These are phyloP conservation scores for Penicillium polonicum DNA, from an alignment of 2,329 filamentous ascomycete species.

Conservation along the genomic window DNA sequence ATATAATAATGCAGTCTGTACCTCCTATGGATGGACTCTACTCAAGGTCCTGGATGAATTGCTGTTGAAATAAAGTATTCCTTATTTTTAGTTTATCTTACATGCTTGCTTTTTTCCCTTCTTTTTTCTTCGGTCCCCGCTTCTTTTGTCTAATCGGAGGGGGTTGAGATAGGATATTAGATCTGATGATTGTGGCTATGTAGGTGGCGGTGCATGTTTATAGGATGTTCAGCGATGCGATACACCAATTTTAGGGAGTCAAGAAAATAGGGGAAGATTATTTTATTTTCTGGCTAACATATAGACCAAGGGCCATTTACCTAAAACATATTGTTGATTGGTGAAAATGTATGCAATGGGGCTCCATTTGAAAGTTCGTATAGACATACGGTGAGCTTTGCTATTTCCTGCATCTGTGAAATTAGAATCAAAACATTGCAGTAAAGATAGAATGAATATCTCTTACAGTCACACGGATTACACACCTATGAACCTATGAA, in stretches of 20 bases:
- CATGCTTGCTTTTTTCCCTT: background rate
- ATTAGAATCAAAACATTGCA: background rate
- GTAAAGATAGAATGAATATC: background rate
- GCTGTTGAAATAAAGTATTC: constrained; percentile 22
- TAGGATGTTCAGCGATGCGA: background rate
- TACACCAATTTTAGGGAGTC: too few species aligned
- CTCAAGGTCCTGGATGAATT: background rate
- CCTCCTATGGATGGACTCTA: background rate
- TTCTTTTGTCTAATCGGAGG: background rate
- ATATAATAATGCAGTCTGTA: background rate
- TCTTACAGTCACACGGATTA: background rate
- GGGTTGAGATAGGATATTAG: background rate
- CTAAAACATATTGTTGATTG: background rate
- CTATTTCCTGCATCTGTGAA: background rate
- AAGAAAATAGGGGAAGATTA: background rate
- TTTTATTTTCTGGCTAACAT: background rate
- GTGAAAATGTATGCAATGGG: background rate
- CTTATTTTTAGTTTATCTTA: background rate
- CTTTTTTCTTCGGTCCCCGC: background rate
- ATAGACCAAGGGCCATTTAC: background rate
- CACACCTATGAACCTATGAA: background rate
- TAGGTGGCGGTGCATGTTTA: background rate
- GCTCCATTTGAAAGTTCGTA: background rate
- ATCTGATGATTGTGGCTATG: background rate
- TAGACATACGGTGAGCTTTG: background rate